A percentile compares a stretch with the other conserved stretches of the same genome.
Evolutionary conservation across 2,329 filamentous ascomycete species (phyloP).

Genomic region (Dothiorella sarmentorum): DNA sequence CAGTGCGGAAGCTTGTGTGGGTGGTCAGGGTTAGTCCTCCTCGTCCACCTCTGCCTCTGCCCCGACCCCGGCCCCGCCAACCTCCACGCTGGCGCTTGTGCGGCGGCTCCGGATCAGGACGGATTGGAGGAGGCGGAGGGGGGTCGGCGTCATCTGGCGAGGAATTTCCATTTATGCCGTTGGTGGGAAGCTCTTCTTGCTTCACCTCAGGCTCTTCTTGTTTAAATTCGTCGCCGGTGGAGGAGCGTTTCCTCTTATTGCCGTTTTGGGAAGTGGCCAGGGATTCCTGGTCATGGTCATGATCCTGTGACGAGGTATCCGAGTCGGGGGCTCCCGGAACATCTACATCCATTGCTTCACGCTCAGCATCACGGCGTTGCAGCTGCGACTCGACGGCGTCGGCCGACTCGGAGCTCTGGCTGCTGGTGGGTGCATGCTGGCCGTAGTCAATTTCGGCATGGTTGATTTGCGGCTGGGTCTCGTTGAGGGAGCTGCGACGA

Average conservation of each 20-base stretch:
- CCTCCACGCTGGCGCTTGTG: slow-evolving; percentile 11
- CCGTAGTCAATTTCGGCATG: not conserved
- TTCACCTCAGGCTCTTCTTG: not conserved
- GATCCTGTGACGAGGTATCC: slow-evolving; percentile 15
- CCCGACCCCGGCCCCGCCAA: slow-evolving; percentile 7
- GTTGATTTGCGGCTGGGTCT: not conserved
- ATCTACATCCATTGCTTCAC: slow-evolving; percentile 3
- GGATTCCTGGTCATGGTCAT: slow-evolving; percentile 16
- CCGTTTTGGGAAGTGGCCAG: slow-evolving; percentile 13
- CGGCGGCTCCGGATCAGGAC: slow-evolving; percentile 8
- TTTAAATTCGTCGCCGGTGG: not conserved
- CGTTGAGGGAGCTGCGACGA: slow-evolving; percentile 39
- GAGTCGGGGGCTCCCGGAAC: slow-evolving; percentile 13
- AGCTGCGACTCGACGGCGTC: slow-evolving; percentile 14
- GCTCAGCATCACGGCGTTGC: not conserved
- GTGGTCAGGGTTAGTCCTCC: not conserved
- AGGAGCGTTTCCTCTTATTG: slow-evolving; percentile 18
- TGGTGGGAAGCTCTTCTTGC: not conserved
- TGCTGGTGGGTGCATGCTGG: not conserved
- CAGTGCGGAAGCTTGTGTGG: slow-evolving; percentile 16
- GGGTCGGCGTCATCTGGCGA: not conserved
- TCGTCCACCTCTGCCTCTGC: slow-evolving; percentile 15
- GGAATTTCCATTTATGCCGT: slow-evolving; percentile 8
- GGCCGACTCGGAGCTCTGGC: not conserved
- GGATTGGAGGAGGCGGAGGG: not conserved